Percentiles rank a stretch among this genome's conserved stretches.
Conservation (phyloP, 208 protist genomes). For the Zelonia costaricensis region DNA sequence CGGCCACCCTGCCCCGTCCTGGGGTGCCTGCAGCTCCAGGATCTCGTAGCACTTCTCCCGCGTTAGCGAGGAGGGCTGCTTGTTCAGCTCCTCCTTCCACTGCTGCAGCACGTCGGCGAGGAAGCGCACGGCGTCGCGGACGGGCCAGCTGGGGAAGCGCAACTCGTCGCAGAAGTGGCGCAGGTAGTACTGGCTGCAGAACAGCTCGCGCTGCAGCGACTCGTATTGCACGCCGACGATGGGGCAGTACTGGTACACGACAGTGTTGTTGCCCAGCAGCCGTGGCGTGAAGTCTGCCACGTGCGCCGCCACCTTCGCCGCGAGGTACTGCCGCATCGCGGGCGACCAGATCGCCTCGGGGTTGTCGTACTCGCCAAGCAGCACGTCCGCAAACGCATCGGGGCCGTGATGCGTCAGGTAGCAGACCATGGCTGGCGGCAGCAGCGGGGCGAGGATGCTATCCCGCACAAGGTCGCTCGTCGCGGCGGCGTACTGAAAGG, state of each 20-base stretch:
- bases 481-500: conserved; percentile 59
- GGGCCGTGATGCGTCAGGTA: conserved; percentile 91
- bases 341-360: conserved; percentile 95
- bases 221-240: conserved; percentile 90
- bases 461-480: conserved; percentile 56
- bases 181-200: conserved; percentile 95
- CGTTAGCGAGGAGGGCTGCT: conserved; percentile 78
- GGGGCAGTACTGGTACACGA: conserved; percentile 93
- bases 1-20: conserved; percentile 2
- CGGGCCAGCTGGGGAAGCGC: conserved; percentile 92
- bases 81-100: conserved; percentile 89
- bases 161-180: conserved; percentile 92
- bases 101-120: conserved; percentile 84
- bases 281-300: conserved; percentile 93
- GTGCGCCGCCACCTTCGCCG: conserved; percentile 91
- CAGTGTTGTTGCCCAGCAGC: conserved; percentile 85
- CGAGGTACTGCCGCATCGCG: conserved; percentile 90
- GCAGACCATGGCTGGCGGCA: conserved; percentile 95
- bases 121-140: conserved; percentile 83
- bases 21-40: conserved; percentile 58
- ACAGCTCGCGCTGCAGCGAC: conserved; percentile 90
- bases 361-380: conserved; percentile 94
- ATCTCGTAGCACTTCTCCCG: conserved; percentile 61
- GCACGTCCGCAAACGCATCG: conserved; percentile 90
- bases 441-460: conserved; percentile 84